Base-by-base conservation (phyloP, 495 filamentous ascomycete species). In the Choiromyces venosus region DNA sequence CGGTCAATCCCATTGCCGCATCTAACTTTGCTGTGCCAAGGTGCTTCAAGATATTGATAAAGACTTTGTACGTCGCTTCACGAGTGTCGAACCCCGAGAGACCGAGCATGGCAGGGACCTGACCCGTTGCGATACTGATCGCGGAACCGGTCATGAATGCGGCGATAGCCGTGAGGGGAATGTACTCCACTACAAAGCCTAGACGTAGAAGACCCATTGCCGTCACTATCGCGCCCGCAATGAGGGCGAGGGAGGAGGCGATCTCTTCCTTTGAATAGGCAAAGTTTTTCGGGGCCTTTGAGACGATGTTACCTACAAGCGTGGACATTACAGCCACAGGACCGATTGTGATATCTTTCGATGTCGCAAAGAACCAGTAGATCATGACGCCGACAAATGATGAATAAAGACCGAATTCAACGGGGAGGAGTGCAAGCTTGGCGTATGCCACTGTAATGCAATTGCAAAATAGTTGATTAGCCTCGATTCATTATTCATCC, bases 141-240 rank as follows among this genome's bases (percentile, higher is more conserved):
- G 95, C 96, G 0, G 95, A 97, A 9, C 95, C 95, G 2, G 95
- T 98, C 94, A 99, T 98, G 87, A 96, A 99, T 4, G 95, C 93
- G 12, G 91, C 92, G 69, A 98, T 96, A 1, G 95, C 91, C 1
- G 92, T 88, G 39, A 99, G 87, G 0, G 95, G 90, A 81, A 99
- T 99, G 80, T 98, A 90, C 74, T 99, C 95, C 21, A 98, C 96
- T 38, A 99, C 91, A 87, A 93, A 96, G 25, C 95, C 95, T 40
- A 90, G 86, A 16, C 94, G 88, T 56, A 91, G 83, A 7, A 97
- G 83, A 7, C 95, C 95, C 73, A 99, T 86, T 74, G 90, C 89
- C 67, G 88, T 85, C 35, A 98, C 92, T 70, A 98, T 92, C n/a
- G 84, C 85, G 42, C 95, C 95, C 40, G 88, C 86, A 66, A 98